Conservation (phyloP, 192 early-diverging fungal species). For the Linderina pennispora region DNA sequence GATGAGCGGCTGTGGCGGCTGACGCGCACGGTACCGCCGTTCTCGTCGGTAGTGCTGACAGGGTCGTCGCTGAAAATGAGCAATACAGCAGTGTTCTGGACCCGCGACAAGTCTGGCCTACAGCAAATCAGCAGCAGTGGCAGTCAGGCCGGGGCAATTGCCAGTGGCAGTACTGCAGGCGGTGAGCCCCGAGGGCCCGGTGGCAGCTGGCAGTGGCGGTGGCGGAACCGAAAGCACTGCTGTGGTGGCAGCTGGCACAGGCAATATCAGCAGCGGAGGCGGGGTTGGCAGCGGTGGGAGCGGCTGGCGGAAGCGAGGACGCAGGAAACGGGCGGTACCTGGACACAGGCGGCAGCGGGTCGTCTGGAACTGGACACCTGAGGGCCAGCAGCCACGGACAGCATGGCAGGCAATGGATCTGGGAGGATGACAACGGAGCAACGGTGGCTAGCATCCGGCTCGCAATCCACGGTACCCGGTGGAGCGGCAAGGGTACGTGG, state of each 20-base stretch:
- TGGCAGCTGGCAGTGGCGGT: conserved; percentile 2
- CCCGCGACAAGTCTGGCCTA: not conserved
- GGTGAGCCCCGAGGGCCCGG: not conserved
- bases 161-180: not conserved
- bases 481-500: conserved; percentile 40
- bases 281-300: not conserved
- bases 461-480: conserved; percentile 15
- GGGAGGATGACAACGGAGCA: too few species aligned
- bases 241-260: conserved; percentile 1
- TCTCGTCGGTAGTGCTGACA: conserved; percentile 35
- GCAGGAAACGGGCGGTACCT: too few species aligned
- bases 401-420: too few species aligned
- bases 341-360: too few species aligned
- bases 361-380: too few species aligned
- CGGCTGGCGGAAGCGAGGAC: too few species aligned
- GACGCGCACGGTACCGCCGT: conserved; percentile 27
- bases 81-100: conserved; percentile 17
- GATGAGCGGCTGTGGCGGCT: conserved; percentile 42
- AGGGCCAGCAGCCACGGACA: not conserved
- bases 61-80: conserved; percentile 26
- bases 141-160: not conserved
- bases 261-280: conserved; percentile 1
- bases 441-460: conserved; percentile 21
- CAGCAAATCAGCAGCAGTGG: not conserved
- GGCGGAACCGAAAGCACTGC: conserved; percentile 11